phyloP scores from a whole-genome alignment of 139 green algal species.

The Pycnococcus provasolii region DNA sequence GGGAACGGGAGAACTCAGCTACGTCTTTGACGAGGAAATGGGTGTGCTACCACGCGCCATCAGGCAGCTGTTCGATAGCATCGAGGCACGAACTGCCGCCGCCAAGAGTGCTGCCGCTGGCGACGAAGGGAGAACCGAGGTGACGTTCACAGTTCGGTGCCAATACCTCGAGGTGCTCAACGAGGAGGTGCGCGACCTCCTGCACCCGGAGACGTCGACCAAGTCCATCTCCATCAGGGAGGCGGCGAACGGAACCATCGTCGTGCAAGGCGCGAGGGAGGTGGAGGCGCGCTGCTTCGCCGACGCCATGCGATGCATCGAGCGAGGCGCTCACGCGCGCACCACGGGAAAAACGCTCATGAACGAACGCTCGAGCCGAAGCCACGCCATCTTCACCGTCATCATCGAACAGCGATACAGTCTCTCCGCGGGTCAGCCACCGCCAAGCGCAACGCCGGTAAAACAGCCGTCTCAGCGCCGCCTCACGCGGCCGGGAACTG shows the following conservation, averaged over 20 bases:
- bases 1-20: constrained; percentile 1
- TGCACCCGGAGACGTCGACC: constrained; percentile 12
- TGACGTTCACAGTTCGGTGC: constrained; percentile 4
- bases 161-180: constrained; percentile 47
- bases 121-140: too few species aligned
- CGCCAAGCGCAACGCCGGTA: too few species aligned
- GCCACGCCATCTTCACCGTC: constrained; percentile 97
- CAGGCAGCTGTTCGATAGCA: background rate
- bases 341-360: constrained; percentile 76
- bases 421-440: too few species aligned
- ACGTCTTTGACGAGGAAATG: background rate
- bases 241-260: constrained; percentile 35
- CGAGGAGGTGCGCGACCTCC: constrained; percentile 40
- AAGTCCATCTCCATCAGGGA: constrained; percentile 42
- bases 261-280: constrained; percentile 41
- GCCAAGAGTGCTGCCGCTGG: background rate
- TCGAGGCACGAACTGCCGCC: background rate
- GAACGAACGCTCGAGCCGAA: constrained; percentile 69
- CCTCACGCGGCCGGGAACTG: too few species aligned
- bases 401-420: constrained; percentile 73
- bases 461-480: too few species aligned
- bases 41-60: constrained; percentile 1
- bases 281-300: constrained; percentile 53
- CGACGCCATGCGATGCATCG: constrained; percentile 69
- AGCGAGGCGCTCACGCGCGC: constrained; percentile 60